Percentiles rank a stretch among this genome's conserved stretches.
Evolutionary conservation across 768 basidiomycete species (phyloP).

Genomic region (Collybia nuda): DNA sequence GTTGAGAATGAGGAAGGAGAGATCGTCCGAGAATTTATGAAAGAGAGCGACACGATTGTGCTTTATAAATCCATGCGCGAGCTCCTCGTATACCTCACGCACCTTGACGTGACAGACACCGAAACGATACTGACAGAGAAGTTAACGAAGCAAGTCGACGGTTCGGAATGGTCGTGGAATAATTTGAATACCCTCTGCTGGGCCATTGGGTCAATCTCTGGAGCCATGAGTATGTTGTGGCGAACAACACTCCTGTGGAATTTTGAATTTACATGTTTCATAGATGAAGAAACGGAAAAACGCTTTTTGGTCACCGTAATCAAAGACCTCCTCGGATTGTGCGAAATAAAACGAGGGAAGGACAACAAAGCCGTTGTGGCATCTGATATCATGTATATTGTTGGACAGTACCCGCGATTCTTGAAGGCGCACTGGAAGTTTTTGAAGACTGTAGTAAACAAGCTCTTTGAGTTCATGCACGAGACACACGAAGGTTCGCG

Average conservation of each 20-base stretch:
- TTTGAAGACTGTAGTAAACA: conserved; percentile 99
- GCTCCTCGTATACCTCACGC: conserved; percentile 94
- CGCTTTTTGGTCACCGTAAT: conserved; percentile 98
- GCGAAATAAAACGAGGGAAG: conserved; percentile 98
- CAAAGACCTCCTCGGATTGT: conserved; percentile 95
- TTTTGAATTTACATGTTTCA: background rate
- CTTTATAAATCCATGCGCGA: conserved; percentile 99
- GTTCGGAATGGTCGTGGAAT: conserved; percentile 99
- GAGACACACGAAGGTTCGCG: conserved; percentile 94
- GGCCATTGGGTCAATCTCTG: conserved; percentile 99
- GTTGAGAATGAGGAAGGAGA: conserved; percentile 99
- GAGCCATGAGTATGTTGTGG: conserved; percentile 86
- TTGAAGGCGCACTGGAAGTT: conserved; percentile 99
- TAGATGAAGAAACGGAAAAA: conserved; percentile 99
- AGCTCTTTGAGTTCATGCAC: conserved; percentile 99
- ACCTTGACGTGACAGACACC: conserved; percentile 94
- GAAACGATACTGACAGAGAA: conserved; percentile 98
- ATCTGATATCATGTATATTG: conserved; percentile 97
- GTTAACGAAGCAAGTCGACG: conserved; percentile 94
- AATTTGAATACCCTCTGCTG: conserved; percentile 99
- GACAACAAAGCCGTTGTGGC: conserved; percentile 99
- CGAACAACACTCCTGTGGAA: conserved; percentile 1
- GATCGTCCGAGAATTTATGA: conserved; percentile 99
- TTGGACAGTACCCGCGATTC: conserved; percentile 99
- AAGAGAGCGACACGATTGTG: conserved; percentile 97